Evolutionary conservation across 1,139 yeast genomes (phyloP), one percentile per base, ranked within the genome.

Genomic region (Taphrina pruni): DNA sequence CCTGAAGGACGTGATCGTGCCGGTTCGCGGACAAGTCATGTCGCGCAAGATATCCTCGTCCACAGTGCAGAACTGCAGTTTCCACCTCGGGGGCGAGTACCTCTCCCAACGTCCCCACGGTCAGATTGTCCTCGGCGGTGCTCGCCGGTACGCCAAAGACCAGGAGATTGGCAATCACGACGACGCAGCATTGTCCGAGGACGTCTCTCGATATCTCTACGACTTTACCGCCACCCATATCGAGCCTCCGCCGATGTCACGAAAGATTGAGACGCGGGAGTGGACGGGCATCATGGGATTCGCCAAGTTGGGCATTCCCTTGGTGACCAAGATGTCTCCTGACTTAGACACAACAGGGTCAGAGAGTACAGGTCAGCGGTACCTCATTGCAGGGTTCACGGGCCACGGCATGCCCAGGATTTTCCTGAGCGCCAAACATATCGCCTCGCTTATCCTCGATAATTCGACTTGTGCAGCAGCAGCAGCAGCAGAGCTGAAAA

Each of bases 351-450:
- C 38, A 17, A 35, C 35, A 21, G 46, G 36, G 6, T 4, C 1
- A 21, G 20, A 21, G 9, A 11, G 35, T 7, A 14, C 38, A 14
- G 11, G 36, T 51, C 56, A 38, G 11, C 26, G 36, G 26, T 54
- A 36, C 32, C 32, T 58, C 26, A 14, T 38, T 45, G 62, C 43
- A 9, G 62, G 62, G 14, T 58, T 58, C 26, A 58, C 54, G n/a
- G 62, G 62, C 4, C 62, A 58, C 62, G 62, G 62, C 21, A 58
- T 58, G 62, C 62, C 62, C 6, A 58, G 54, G 17, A 58, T 58
- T 39, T 58, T 45, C 54, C 41, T 58, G 51, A 36, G 48, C n/a
- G 62, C 62, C 43, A 43, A 32, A 12, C 52, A 58, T 41, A 21
- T 58, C 11, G 46, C 60, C 8, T 41, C 46, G 11, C 38, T 56